Conservation (phyloP, 2,329 filamentous ascomycete species). For the Myotisia sp. region DNA sequence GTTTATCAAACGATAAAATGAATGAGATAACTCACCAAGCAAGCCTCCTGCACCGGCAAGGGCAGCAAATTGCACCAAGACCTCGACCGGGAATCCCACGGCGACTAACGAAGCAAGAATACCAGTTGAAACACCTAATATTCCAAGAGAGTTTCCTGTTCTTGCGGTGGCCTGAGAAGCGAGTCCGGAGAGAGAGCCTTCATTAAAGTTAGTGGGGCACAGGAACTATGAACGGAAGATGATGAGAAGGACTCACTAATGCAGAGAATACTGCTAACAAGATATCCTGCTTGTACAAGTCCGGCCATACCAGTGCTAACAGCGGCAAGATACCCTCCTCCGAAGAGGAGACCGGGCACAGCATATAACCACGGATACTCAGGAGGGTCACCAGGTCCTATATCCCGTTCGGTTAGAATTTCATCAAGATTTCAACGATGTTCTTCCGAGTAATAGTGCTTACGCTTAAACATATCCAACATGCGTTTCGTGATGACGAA, state of each 20-base stretch:
- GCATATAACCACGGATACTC: constrained; percentile 83
- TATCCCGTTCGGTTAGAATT: neutral
- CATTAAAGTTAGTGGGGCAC: neutral
- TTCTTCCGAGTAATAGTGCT: constrained; percentile 15
- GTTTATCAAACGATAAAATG: too few species aligned
- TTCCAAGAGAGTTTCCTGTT: constrained; percentile 72
- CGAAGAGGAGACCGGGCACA: constrained; percentile 61
- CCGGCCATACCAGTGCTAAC: constrained; percentile 70
- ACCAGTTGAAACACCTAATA: constrained; percentile 69
- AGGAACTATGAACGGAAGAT: constrained; percentile 4
- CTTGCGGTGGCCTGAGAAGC: constrained; percentile 71
- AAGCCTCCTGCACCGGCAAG: constrained; percentile 60
- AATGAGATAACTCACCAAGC: constrained; percentile 32
- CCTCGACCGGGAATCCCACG: constrained; percentile 64
- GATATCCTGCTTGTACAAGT: constrained; percentile 73
- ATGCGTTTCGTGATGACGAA: constrained; percentile 89
- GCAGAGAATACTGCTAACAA: constrained; percentile 71
- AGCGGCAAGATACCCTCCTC: constrained; percentile 66
- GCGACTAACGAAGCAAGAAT: constrained; percentile 70
- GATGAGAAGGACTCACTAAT: constrained; percentile 39
- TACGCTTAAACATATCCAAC: constrained; percentile 78
- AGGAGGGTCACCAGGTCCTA: constrained; percentile 64
- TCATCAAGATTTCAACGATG: neutral
- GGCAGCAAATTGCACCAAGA: constrained; percentile 63
- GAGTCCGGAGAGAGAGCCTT: constrained; percentile 57